Conservation (phyloP, 371 early-diverging fungal species). For the Chytridium lagenaria region DNA sequence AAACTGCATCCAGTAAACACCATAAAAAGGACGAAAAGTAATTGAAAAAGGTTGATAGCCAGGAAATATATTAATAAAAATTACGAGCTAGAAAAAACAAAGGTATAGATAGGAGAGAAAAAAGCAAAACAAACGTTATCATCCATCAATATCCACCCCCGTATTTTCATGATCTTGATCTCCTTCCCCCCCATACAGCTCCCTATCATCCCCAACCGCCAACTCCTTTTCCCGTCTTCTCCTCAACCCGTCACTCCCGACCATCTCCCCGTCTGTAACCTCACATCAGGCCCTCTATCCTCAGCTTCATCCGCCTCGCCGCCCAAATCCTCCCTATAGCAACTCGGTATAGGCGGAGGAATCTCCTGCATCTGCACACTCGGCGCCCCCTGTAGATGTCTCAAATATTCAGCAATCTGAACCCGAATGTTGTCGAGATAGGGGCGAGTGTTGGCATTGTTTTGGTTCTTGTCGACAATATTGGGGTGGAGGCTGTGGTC, state of each 20-base stretch:
- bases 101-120: too few species aligned
- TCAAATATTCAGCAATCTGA: conserved; percentile 89
- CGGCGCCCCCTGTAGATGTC: conserved; percentile 90
- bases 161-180: conserved; percentile 39
- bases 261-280: conserved; percentile 34
- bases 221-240: conserved; percentile 36
- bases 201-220: conserved; percentile 39
- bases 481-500: conserved; percentile 59
- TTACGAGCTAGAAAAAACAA: too few species aligned
- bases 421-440: conserved; percentile 81
- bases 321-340: conserved; percentile 35
- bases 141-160: background rate
- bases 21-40: too few species aligned
- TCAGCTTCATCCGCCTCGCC: conserved; percentile 45
- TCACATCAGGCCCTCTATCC: conserved; percentile 42
- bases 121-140: too few species aligned
- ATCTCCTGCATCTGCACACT: conserved; percentile 93
- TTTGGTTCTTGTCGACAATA: conserved; percentile 58
- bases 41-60: too few species aligned
- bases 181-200: conserved; percentile 45
- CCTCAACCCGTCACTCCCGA: conserved; percentile 21
- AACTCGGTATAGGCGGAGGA: conserved; percentile 43
- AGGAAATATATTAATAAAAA: too few species aligned
- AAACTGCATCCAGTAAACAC: too few species aligned
- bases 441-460: conserved; percentile 88